phyloP scores from a whole-genome alignment of 768 basidiomycete genomes.

The Termitomyces sp. region DNA sequence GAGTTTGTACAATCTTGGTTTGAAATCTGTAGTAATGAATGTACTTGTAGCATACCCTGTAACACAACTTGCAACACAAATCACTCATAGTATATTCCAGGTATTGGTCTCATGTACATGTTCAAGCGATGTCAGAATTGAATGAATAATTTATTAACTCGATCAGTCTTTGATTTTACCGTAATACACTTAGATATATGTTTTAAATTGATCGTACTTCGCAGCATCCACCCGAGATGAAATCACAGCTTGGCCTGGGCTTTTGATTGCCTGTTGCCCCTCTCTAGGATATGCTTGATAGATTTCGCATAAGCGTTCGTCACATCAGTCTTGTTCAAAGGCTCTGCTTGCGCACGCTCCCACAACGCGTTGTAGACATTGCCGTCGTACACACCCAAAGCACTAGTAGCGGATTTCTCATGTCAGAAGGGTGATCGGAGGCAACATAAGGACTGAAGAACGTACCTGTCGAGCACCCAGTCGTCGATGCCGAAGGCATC shows the following conservation, averaged over 20 bases:
- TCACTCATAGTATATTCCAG: fast-evolving
- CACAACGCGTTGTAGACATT: slow-evolving; percentile 68
- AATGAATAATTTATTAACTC: slow-evolving; percentile 1
- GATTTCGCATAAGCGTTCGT: slow-evolving; percentile 55
- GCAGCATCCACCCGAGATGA: background rate
- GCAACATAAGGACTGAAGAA: slow-evolving; percentile 2
- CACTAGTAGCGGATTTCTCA: slow-evolving; percentile 30
- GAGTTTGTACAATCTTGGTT: background rate
- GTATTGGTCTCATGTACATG: background rate
- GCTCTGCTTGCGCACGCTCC: slow-evolving; percentile 54
- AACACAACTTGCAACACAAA: background rate
- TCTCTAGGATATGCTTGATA: slow-evolving; percentile 50
- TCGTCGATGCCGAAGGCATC: slow-evolving; percentile 76
- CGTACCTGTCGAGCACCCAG: slow-evolving; percentile 68
- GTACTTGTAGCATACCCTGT: background rate
- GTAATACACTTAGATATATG: background rate
- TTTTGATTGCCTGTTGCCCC: slow-evolving; percentile 37
- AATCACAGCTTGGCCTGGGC: slow-evolving; percentile 30
- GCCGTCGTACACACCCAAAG: slow-evolving; percentile 61
- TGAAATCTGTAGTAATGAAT: background rate
- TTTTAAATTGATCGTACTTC: too few relatives aligned
- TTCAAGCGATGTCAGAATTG: background rate
- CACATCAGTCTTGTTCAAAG: slow-evolving; percentile 51
- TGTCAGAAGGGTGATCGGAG: background rate
- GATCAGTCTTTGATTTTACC: background rate